phyloP scores from a whole-genome alignment of 2,329 filamentous ascomycete species.

The Cylindrodendrum hubeiense region DNA sequence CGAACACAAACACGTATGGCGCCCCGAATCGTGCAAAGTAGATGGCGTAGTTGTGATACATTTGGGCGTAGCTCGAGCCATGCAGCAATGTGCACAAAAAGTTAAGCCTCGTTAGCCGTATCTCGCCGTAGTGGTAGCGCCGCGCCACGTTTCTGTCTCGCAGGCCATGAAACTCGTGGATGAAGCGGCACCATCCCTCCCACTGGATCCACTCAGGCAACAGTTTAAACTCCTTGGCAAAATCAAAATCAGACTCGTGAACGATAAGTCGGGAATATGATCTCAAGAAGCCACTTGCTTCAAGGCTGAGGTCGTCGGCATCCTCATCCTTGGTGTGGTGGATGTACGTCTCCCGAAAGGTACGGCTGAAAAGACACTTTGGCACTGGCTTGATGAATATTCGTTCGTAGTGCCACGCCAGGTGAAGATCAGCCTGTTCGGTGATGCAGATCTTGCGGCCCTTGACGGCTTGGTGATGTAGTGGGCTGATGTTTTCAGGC shows the following conservation, averaged over 20 bases:
- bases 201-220: constrained; percentile 44
- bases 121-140: constrained; percentile 53
- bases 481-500: constrained; percentile 42
- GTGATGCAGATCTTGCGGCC: constrained; percentile 52
- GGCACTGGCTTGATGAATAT: constrained; percentile 59
- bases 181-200: constrained; percentile 47
- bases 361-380: constrained; percentile 48
- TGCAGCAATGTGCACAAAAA: constrained; percentile 15
- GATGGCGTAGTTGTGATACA: constrained; percentile 22
- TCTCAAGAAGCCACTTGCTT: constrained; percentile 50
- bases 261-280: constrained; percentile 50
- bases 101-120: constrained; percentile 51
- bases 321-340: constrained; percentile 7
- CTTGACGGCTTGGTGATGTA: constrained; percentile 48
- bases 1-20: constrained; percentile 28
- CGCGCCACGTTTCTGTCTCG: constrained; percentile 40
- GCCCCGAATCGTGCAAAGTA: constrained; percentile 23
- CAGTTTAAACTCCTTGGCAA: constrained; percentile 44
- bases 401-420: constrained; percentile 53
- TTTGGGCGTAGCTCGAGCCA: constrained; percentile 13
- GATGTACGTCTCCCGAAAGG: constrained; percentile 48
- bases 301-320: constrained; percentile 30
- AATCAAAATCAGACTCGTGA: constrained; percentile 49
- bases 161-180: constrained; percentile 42
- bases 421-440: constrained; percentile 54